Conservation (phyloP, 768 basidiomycete genomes). For the Daedaleopsis nitida region DNA sequence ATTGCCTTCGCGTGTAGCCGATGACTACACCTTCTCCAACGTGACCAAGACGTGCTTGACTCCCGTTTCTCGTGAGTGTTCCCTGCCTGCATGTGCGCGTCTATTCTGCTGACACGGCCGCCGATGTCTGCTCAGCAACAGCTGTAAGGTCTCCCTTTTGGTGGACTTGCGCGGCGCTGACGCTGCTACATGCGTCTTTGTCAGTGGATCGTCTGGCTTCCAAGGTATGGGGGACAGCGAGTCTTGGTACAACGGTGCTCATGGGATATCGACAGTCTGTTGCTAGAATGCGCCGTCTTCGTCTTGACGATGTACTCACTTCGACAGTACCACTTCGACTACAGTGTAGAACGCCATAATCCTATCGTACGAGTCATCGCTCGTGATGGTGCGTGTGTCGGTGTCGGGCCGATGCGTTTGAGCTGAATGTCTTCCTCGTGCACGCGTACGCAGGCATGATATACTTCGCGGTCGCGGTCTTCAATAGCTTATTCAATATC, state of each 20-base stretch:
- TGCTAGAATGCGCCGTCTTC: conserved; percentile 16
- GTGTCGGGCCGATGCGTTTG: background rate
- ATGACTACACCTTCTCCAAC: background rate
- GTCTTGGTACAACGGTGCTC: background rate
- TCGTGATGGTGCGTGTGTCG: conserved; percentile 15
- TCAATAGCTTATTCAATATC: conserved; percentile 16
- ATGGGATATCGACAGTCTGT: background rate
- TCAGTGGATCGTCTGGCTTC: conserved; percentile 21
- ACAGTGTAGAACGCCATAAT: background rate
- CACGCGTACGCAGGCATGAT: background rate
- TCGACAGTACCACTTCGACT: conserved; percentile 6
- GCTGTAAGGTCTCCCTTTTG: background rate
- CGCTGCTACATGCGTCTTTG: background rate
- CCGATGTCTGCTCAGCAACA: background rate
- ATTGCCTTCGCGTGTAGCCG: background rate
- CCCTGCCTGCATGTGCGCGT: no score
- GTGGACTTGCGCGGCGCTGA: no score
- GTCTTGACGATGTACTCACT: conserved; percentile 13
- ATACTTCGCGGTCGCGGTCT: conserved; percentile 15
- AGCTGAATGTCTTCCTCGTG: background rate
- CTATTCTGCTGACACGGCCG: no score
- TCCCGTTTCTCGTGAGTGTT: conserved; percentile 3
- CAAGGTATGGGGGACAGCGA: background rate
- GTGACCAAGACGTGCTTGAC: conserved; percentile 10
- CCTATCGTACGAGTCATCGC: conserved; percentile 8